Base-by-base conservation (phyloP, 2,329 filamentous ascomycete species). In the Boeremia exigua region DNA sequence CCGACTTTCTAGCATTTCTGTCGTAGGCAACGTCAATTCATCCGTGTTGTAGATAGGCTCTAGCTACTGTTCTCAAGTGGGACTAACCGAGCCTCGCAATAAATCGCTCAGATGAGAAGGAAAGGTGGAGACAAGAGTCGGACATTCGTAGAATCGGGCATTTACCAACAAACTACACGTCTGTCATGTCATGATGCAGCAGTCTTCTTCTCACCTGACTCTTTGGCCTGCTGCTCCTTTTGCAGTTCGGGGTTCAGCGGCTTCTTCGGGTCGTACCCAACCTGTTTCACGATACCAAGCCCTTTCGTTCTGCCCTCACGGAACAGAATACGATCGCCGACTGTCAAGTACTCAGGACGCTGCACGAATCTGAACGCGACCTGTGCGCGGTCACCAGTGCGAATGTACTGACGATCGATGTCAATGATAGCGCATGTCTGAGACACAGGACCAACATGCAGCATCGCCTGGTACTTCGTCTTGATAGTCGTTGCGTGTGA, bases 401-500 rank as follows among this genome's bases (percentile, higher is more conserved):
- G 87, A 62, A 99, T 97, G 68, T 93, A 95, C 25, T 90, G 90
- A n/a, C 94, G 88, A 73, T 99, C 95, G 63, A 99, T 95, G 70
- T 97, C 95, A 69, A 99, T 96, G 71, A 99, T 97, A 10, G 92
- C 88, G 71, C 95, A 99, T 0, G 95, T 99, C 78, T 99, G 95
- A 36, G 90, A 92, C 38, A 99, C 90, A 0, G 95, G 91, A 0
- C 95, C 95, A 4, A 99, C 93, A 68, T 99, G 95, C 19, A 99
- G 83, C 93, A 98, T 99, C 0, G 95, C 95, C 79, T 99, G 95
- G 65, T 99, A 99, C 68, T 92, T 94, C 0, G 88, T 92, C 76
- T 96, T 95, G 76, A 99, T 99, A 38, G 95, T 99, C 0, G 95
- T 99, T 0, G 94, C 92, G 70, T 99, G 95, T 4, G 91, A 96